These are phyloP conservation scores for Penicillium sp. DNA, from an alignment of 2,329 filamentous ascomycete species.

Conservation along the genomic window DNA sequence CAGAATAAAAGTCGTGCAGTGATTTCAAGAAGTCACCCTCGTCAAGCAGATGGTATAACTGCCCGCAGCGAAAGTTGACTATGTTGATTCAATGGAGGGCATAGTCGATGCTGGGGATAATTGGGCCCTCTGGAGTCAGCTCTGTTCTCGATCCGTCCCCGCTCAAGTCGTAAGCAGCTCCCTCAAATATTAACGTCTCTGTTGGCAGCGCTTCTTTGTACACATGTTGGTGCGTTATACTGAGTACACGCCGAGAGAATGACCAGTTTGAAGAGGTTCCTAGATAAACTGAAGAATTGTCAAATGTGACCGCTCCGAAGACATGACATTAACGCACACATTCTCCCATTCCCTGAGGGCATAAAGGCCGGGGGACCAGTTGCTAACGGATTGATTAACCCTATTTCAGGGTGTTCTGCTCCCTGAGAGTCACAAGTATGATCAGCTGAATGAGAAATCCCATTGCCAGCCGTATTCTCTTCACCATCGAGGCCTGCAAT, in stretches of 20 bases:
- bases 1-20: constrained; percentile 43
- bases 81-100: constrained; percentile 55
- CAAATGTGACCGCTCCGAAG: no score
- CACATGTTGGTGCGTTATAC: constrained; percentile 22
- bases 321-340: constrained; percentile 47
- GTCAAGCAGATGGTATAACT: constrained; percentile 56
- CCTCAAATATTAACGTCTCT: constrained; percentile 51
- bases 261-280: constrained; percentile 28
- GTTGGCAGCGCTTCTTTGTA: constrained; percentile 39
- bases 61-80: constrained; percentile 56
- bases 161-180: constrained; percentile 52
- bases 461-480: no score
- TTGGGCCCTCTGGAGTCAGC: constrained; percentile 26
- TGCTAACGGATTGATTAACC: constrained; percentile 47
- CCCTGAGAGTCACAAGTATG: constrained; percentile 21
- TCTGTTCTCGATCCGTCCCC: constrained; percentile 48
- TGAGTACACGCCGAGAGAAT: constrained; percentile 23
- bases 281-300: constrained; percentile 18
- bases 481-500: no score
- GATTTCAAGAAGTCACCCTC: constrained; percentile 50
- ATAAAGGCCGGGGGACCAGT: constrained; percentile 45
- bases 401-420: constrained; percentile 31
- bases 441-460: no score
- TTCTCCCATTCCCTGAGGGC: constrained; percentile 42
- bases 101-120: constrained; percentile 52